Evolutionary conservation across 2,329 filamentous ascomycete genomes (phyloP).

Genomic region (Colletotrichum theobromicola): DNA sequence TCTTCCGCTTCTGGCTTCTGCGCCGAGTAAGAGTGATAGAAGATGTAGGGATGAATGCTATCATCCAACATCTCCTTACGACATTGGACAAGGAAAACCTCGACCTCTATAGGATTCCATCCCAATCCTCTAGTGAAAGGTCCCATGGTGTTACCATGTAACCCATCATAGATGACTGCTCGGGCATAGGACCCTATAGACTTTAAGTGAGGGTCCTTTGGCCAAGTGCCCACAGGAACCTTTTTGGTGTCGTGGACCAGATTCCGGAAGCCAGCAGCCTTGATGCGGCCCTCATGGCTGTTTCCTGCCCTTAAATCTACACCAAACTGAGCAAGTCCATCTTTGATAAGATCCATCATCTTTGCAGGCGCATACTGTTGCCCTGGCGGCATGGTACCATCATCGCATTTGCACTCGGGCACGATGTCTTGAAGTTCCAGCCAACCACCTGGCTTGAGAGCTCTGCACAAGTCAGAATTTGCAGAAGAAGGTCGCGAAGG

Average conservation of each 20-base stretch:
- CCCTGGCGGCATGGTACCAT: conserved; percentile 35
- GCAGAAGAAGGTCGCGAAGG: not conserved
- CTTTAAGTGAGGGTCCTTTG: conserved; percentile 44
- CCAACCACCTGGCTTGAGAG: conserved; percentile 14
- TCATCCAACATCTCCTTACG: conserved; percentile 30
- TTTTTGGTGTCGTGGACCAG: conserved; percentile 31
- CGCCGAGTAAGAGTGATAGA: conserved; percentile 32
- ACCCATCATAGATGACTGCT: conserved; percentile 25
- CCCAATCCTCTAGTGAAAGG: conserved; percentile 32
- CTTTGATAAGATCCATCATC: conserved; percentile 35
- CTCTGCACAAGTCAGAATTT: conserved; percentile 9
- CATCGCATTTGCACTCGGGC: conserved; percentile 40
- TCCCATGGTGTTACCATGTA: conserved; percentile 24
- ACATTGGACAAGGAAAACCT: conserved; percentile 28
- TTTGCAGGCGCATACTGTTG: conserved; percentile 25
- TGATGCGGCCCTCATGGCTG: conserved; percentile 31
- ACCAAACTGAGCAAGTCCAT: conserved; percentile 32
- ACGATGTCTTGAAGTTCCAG: conserved; percentile 8
- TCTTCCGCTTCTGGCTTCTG: conserved; percentile 24
- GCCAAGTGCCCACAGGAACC: conserved; percentile 39
- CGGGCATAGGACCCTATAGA: conserved; percentile 35
- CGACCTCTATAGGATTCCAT: conserved; percentile 29
- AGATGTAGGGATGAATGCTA: conserved; percentile 31
- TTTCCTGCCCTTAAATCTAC: conserved; percentile 31
- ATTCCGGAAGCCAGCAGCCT: conserved; percentile 27